phyloP scores from a whole-genome alignment of 1,139 yeast species.

The Nadsonia starkeyi-henricii region DNA sequence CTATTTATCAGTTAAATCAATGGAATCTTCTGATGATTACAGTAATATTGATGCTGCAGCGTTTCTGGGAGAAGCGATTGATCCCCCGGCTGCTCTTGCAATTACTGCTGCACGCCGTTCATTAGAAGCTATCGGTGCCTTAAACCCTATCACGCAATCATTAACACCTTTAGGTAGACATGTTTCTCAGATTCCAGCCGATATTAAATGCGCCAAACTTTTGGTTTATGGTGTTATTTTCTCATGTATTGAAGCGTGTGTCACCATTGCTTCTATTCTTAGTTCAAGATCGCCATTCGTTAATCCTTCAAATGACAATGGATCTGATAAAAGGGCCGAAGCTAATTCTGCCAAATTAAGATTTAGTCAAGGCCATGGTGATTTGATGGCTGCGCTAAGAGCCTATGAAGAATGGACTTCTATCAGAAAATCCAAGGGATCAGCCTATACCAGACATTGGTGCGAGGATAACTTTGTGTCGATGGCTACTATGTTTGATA shows the following conservation, averaged over 20 bases:
- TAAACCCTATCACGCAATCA: constrained; percentile 31
- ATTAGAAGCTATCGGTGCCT: constrained; percentile 61
- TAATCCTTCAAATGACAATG: constrained; percentile 25
- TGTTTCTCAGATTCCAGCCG: constrained; percentile 71
- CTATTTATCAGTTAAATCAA: constrained; percentile 70
- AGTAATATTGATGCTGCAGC: constrained; percentile 57
- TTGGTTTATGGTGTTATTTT: constrained; percentile 67
- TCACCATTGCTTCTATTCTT: constrained; percentile 61
- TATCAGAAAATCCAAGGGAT: constrained; percentile 15
- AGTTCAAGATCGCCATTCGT: constrained; percentile 65
- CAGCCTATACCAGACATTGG: constrained; percentile 30
- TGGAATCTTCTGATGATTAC: constrained; percentile 25
- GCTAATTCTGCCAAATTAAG: constrained; percentile 38
- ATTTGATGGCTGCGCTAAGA: constrained; percentile 51
- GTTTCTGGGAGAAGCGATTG: constrained; percentile 64
- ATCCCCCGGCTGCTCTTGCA: constrained; percentile 56
- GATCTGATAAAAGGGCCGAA: constrained; percentile 44
- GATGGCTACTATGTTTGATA: constrained; percentile 51
- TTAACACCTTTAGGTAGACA: constrained; percentile 74
- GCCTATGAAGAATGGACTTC: constrained; percentile 39
- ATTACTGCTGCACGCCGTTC: constrained; percentile 48
- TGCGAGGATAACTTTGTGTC: constrained; percentile 52
- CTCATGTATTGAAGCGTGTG: constrained; percentile 66
- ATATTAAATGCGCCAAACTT: constrained; percentile 72
- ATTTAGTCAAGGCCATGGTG: constrained; percentile 43